Base-by-base conservation (phyloP, 2,329 filamentous ascomycete genomes). In the Teratosphaeria pseudoeucalypti region DNA sequence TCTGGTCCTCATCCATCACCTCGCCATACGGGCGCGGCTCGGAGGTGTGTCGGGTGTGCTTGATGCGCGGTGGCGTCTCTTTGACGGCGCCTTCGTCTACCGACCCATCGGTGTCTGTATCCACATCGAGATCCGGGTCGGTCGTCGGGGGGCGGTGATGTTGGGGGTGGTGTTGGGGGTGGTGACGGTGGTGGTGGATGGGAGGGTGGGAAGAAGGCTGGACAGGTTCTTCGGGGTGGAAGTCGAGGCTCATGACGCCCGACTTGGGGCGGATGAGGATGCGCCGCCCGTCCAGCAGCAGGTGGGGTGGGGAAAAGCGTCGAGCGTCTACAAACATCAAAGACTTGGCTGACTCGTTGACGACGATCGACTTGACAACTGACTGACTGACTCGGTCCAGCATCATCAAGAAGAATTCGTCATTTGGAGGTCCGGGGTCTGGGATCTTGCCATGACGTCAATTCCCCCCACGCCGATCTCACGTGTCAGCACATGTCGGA, bases 21-120 rank as follows among this genome's bases (percentile, higher is more conserved):
- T 73, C 71, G 12, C 68, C 71, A 9, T 72, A 58, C 23, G 71
- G 64, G 19, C 72, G 65, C 29, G 70, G 67, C 57, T 71, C 68
- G 60, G 68, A 71, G 19, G 58, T 62, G 32, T 68, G 66, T 52
- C 67, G 65, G 37, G 52, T 52, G 58, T 65, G 63, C 14, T n/a
- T 14, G 47, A 26, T 39, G 49, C 68, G 64, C 2, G 71, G 71
- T 5, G 72, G 72, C 0, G 70, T 66, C 58, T 74, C 72, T 60
- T 74, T 74, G 67, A 74, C 69, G 4, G 64, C 54, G 34, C 66
- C 65, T 55, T 70, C 68, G 59, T 68, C 62, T 49, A 67, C 61
- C 53, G 65, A 55, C n/a, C 14, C 61, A 55, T 54, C 62, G 57
- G 23, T 62, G 43, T 57, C 61, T 70, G 70, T 64, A 61, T 73